Evolutionary conservation across 2,329 filamentous ascomycete genomes (phyloP), one percentile per base, ranked within the genome.

Genomic region (Colletotrichum tamarilloi): DNA sequence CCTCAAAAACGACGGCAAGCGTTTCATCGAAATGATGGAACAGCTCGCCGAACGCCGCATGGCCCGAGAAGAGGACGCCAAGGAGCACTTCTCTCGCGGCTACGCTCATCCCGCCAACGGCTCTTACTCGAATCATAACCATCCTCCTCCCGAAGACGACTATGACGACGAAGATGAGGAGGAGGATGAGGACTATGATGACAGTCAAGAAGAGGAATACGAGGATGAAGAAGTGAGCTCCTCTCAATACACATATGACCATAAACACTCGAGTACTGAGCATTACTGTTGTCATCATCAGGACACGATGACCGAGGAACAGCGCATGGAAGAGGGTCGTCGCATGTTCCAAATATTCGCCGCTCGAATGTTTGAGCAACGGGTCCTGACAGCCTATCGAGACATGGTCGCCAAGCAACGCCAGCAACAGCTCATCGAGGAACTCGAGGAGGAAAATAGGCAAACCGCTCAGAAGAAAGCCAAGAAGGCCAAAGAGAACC

Each of bases 21-120:
- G 98, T 81, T 99, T 99, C 86, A 99, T 99, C 84, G 97, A 99
- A 83, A 99, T 99, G 97, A 99, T 99, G 97, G 97, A 99, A 83
- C 96, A 98, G 85, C 90, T 99, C 78, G 97, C 97, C 49, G 97
- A 99, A 85, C 94, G 96, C 79, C 92, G 97, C 78, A 98, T 99
- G 96, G 94, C 95, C 80, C 93, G 97, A 77, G 96, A 98, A 86
- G 95, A 97, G 84, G 95, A 98, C 81, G 94, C 94, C 63, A 92
- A 92, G 75, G 87, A 90, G 76, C 87, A 90, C 77, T 87, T 92
- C 80, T 87, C 92, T 68, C 88, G 90, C 75, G 87, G 88, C 80
- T 90, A 88, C 70, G 83, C 83, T 76, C 88, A 90, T 79, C 82
- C 81, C 49, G 81, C 90, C 74, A 92, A 93, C 84, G 92, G 88